These are phyloP conservation scores for Hypericum perforatum DNA, from an alignment of 345 rosid species.

Conservation along the genomic window DNA sequence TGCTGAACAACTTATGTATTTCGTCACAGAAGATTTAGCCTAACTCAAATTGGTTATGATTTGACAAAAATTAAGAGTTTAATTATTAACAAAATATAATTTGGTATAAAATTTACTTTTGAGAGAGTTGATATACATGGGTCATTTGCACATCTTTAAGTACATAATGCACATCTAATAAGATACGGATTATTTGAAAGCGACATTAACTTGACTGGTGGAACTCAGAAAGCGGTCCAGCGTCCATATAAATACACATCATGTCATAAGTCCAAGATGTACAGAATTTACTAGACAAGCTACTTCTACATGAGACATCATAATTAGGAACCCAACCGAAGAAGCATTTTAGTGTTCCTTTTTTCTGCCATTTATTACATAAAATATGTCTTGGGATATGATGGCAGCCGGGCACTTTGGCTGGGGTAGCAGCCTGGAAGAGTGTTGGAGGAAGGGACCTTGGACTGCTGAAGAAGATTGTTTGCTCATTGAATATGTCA, in stretches of 20 bases:
- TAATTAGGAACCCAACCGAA: neutral
- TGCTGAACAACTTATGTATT: too few relatives aligned
- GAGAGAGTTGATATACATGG: constrained; percentile 15
- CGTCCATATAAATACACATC: constrained; percentile 50
- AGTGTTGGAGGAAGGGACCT: constrained; percentile 92
- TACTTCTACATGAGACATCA: too few relatives aligned
- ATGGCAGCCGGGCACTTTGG: constrained; percentile 48
- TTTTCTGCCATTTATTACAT: constrained; percentile 10
- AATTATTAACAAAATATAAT: too few relatives aligned
- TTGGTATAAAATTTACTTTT: too few relatives aligned
- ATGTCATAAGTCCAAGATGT: constrained; percentile 19
- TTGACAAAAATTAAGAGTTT: too few relatives aligned
- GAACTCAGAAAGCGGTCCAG: constrained; percentile 9
- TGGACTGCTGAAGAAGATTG: constrained; percentile 94
- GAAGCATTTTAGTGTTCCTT: constrained; percentile 2
- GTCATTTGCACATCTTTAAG: constrained; percentile 22
- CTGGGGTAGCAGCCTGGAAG: constrained; percentile 48
- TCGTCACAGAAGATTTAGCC: too few relatives aligned
- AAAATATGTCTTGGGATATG: constrained; percentile 67
- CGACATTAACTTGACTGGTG: constrained; percentile 29
- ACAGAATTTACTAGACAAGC: constrained; percentile 28
- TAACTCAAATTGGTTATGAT: too few relatives aligned
- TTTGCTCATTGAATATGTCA: constrained; percentile 60
- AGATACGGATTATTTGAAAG: constrained; percentile 32
- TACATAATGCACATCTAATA: constrained; percentile 21